Evolutionary conservation across 768 basidiomycete genomes (phyloP).

Genomic region (Leccinellum luteum): DNA sequence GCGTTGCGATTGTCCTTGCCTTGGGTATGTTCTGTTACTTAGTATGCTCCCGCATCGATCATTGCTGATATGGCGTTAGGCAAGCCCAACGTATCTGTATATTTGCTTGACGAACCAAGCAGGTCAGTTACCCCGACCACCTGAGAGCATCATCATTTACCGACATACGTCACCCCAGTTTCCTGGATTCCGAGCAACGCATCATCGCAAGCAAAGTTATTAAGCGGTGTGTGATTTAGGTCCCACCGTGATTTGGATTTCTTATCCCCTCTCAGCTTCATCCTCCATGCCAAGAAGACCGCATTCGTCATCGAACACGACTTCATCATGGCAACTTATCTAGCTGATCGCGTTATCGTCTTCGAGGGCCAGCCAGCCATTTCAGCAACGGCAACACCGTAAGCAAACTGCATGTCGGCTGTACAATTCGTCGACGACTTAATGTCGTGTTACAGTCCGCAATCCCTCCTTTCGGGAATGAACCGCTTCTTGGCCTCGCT

Average conservation of each 20-base stretch:
- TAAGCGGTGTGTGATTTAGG: constrained; percentile 61
- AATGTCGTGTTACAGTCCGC: constrained; percentile 57
- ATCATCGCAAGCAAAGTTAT: constrained; percentile 98
- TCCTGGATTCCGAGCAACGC: constrained; percentile 99
- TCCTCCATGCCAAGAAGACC: constrained; percentile 95
- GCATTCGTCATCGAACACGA: constrained; percentile 99
- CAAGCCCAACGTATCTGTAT: constrained; percentile 80
- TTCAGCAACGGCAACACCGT: constrained; percentile 89
- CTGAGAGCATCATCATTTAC: not conserved
- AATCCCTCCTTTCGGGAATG: constrained; percentile 94
- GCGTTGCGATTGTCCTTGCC: constrained; percentile 94
- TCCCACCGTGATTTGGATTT: not conserved
- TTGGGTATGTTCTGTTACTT: constrained; percentile 51
- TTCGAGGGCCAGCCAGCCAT: constrained; percentile 87
- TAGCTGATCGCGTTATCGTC: constrained; percentile 95
- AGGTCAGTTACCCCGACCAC: constrained; percentile 41
- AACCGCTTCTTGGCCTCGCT: constrained; percentile 94
- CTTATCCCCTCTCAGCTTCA: constrained; percentile 54
- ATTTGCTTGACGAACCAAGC: constrained; percentile 94
- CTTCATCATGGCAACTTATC: constrained; percentile 99
- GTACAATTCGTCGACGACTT: not conserved
- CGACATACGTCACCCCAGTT: constrained; percentile 42
- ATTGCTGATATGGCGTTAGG: constrained; percentile 35
- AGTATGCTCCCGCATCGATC: not conserved
- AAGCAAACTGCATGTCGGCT: constrained; percentile 30